phyloP scores from a whole-genome alignment of 2,329 filamentous ascomycete genomes.

The Curvularia spicifera region DNA sequence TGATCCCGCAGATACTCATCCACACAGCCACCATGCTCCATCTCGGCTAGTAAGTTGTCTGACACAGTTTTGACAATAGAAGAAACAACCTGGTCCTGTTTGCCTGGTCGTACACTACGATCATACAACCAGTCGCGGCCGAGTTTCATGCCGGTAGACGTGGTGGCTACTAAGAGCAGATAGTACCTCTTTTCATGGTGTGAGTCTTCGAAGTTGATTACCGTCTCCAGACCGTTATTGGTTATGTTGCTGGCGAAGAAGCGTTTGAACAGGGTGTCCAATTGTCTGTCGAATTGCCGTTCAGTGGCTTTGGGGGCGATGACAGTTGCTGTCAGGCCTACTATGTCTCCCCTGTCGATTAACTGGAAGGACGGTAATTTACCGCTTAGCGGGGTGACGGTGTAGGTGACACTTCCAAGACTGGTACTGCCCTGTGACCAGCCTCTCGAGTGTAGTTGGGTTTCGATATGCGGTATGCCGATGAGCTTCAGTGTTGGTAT shows the following conservation, averaged over 20 bases:
- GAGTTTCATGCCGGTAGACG: slow-evolving; percentile 55
- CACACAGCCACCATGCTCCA: slow-evolving; percentile 57
- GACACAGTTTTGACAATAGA: slow-evolving; percentile 55
- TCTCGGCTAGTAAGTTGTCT: slow-evolving; percentile 54
- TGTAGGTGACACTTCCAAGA: slow-evolving; percentile 59
- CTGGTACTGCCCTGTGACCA: slow-evolving; percentile 58
- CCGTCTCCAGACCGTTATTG: slow-evolving; percentile 9
- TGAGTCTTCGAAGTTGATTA: slow-evolving; percentile 51
- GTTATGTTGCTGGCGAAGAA: slow-evolving; percentile 21
- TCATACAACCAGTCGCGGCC: slow-evolving; percentile 60
- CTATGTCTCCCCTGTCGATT: slow-evolving; percentile 33
- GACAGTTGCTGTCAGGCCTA: slow-evolving; percentile 46
- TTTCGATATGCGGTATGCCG: slow-evolving; percentile 57
- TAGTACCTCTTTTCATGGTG: slow-evolving; percentile 57
- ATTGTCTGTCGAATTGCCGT: slow-evolving; percentile 33
- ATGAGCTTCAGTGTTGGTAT: slow-evolving; percentile 60
- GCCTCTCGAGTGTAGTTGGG: slow-evolving; percentile 57
- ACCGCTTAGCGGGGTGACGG: slow-evolving; percentile 52
- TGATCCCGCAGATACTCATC: slow-evolving; percentile 65
- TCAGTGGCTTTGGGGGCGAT: slow-evolving; percentile 48
- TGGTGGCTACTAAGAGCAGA: slow-evolving; percentile 62
- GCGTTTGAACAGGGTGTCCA: slow-evolving; percentile 34
- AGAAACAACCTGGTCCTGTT: slow-evolving; percentile 35
- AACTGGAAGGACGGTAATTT: slow-evolving; percentile 49
- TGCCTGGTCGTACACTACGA: slow-evolving; percentile 28